Conservation (phyloP, 179 eudicot genomes). For the Beta lomatogona region DNA sequence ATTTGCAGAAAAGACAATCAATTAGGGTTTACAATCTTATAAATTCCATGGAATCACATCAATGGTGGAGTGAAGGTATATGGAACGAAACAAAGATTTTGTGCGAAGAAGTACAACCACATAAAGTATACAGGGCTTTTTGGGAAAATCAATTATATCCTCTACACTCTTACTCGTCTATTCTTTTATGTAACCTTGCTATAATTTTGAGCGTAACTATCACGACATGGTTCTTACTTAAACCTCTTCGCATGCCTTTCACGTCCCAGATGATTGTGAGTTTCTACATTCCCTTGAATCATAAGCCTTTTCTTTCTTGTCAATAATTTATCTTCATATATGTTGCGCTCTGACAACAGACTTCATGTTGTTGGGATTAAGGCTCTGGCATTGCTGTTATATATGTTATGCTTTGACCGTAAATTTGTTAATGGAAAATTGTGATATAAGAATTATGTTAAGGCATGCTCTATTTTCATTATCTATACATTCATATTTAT, state of each 20-base stretch:
- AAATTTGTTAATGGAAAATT: too few species aligned
- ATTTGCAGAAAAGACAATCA: background rate
- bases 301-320: background rate
- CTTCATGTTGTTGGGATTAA: too few species aligned
- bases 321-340: too few species aligned
- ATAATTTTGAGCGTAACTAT: slow-evolving; percentile 12
- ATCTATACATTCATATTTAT: too few species aligned
- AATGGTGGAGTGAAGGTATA: slow-evolving; percentile 15
- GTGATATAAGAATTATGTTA: too few species aligned
- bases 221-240: slow-evolving; percentile 23
- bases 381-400: too few species aligned
- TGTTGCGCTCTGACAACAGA: too few species aligned
- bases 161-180: background rate
- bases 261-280: slow-evolving; percentile 32
- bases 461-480: too few species aligned
- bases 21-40: background rate
- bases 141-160: background rate
- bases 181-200: slow-evolving; percentile 10
- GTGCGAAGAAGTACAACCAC: background rate
- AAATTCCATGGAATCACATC: background rate
- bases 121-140: background rate
- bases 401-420: too few species aligned
- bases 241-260: slow-evolving; percentile 29
- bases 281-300: background rate
- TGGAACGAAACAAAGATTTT: background rate